A percentile compares a stretch with the other conserved stretches of the same genome.
Evolutionary conservation across 1,139 yeast genomes (phyloP).

Genomic region (Hemisphaericaspora xylanilytica): DNA sequence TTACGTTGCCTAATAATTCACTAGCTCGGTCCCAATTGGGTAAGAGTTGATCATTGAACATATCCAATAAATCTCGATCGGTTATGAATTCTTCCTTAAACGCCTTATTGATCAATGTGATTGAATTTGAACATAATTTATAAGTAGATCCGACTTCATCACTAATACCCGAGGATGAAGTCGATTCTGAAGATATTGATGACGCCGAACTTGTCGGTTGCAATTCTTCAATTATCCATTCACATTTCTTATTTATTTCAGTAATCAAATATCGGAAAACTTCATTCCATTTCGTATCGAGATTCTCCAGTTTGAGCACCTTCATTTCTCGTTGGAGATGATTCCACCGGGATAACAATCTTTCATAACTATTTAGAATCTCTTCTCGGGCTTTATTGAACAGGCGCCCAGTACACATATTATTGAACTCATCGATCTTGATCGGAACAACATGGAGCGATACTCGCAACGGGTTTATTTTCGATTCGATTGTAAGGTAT

Average conservation of each 20-base stretch:
- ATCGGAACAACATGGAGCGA: slow-evolving; percentile 60
- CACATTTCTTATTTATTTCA: slow-evolving; percentile 35
- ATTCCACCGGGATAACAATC: slow-evolving; percentile 39
- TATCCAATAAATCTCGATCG: slow-evolving; percentile 17
- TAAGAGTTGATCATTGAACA: slow-evolving; percentile 27
- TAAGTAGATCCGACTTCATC: slow-evolving; percentile 24
- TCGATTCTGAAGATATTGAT: slow-evolving; percentile 4
- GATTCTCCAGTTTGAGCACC: slow-evolving; percentile 41
- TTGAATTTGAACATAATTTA: slow-evolving; percentile 34
- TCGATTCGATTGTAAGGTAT: slow-evolving; percentile 28
- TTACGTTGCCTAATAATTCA: slow-evolving; percentile 15
- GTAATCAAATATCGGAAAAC: slow-evolving; percentile 44
- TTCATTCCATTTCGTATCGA: slow-evolving; percentile 57
- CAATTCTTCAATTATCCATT: slow-evolving; percentile 26
- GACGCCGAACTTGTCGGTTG: slow-evolving; percentile 5
- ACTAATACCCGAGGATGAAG: slow-evolving; percentile 7
- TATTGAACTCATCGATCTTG: slow-evolving; percentile 47
- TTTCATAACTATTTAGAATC: slow-evolving; percentile 39
- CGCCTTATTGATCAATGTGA: slow-evolving; percentile 32
- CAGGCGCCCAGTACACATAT: slow-evolving; percentile 20
- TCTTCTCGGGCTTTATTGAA: slow-evolving; percentile 33
- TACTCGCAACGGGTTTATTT: slow-evolving; percentile 52
- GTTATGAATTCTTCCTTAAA: slow-evolving; percentile 26
- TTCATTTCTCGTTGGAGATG: slow-evolving; percentile 38
- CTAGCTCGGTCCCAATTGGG: slow-evolving; percentile 35